Conservation (phyloP, 2,329 filamentous ascomycete species). For the Phoma sp. region DNA sequence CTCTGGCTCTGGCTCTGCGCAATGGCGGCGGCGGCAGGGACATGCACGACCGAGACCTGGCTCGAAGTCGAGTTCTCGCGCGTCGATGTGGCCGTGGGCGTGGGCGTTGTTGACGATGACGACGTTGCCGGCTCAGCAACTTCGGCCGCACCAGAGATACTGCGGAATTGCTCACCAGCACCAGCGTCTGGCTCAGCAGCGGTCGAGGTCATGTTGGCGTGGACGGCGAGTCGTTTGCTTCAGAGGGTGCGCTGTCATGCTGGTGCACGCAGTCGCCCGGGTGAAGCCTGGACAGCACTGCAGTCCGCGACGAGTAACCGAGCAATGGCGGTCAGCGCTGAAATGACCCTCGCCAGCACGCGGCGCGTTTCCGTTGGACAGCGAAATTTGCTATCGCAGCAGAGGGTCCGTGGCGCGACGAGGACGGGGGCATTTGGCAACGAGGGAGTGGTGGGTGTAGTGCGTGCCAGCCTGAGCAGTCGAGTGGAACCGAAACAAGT, state of each 20-base stretch:
- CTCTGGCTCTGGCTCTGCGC: slow-evolving; percentile 19
- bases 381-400: slow-evolving; percentile 28
- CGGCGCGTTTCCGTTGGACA: slow-evolving; percentile 42
- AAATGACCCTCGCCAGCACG: slow-evolving; percentile 28
- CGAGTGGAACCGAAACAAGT: slow-evolving; percentile 19
- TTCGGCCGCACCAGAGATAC: slow-evolving; percentile 45
- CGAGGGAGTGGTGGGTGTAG: slow-evolving; percentile 12
- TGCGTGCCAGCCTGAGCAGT: not conserved
- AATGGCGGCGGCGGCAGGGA: slow-evolving; percentile 9
- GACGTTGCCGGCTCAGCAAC: slow-evolving; percentile 44
- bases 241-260: slow-evolving; percentile 36
- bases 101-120: slow-evolving; percentile 20
- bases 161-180: slow-evolving; percentile 36
- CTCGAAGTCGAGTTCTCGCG: slow-evolving; percentile 11
- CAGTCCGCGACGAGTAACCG: slow-evolving; percentile 25
- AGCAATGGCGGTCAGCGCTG: slow-evolving; percentile 36
- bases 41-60: slow-evolving; percentile 16
- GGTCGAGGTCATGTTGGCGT: slow-evolving; percentile 28
- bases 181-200: slow-evolving; percentile 16
- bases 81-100: slow-evolving; percentile 16
- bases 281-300: slow-evolving; percentile 22
- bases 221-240: slow-evolving; percentile 39
- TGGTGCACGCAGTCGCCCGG: slow-evolving; percentile 25
- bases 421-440: slow-evolving; percentile 33
- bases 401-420: slow-evolving; percentile 30